These are phyloP conservation scores for Ogataea angusta DNA, from an alignment of 805 yeast species.

Conservation along the genomic window DNA sequence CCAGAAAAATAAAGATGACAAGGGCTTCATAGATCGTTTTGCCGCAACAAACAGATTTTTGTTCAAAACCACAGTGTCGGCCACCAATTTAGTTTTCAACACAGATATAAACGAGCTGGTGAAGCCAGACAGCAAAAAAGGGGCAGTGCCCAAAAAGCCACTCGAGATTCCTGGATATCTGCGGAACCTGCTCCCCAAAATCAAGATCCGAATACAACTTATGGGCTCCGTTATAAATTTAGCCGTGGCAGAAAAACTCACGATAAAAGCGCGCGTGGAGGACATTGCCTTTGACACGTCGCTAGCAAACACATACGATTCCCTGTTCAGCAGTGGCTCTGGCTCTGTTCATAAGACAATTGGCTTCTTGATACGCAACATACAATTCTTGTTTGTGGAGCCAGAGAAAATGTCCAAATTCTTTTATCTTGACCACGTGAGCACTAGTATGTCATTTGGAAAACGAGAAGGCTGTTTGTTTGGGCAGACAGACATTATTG, in stretches of 20 bases:
- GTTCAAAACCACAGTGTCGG: constrained; percentile 21
- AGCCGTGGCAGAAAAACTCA: constrained; percentile 10
- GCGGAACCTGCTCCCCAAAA: constrained; percentile 18
- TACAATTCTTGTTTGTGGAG: constrained; percentile 20
- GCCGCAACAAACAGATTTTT: constrained; percentile 18
- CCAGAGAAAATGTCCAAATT: constrained; percentile 7
- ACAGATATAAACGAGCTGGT: constrained; percentile 18
- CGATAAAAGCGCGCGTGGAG: constrained; percentile 14
- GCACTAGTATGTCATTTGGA: constrained; percentile 11
- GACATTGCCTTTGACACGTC: constrained; percentile 29
- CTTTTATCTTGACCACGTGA: constrained; percentile 19
- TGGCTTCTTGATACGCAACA: constrained; percentile 19
- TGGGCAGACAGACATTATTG: constrained; percentile 4
- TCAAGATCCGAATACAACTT: constrained; percentile 26
- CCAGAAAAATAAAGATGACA: constrained; percentile 10
- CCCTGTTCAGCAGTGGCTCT: constrained; percentile 19
- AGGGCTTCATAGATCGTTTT: constrained; percentile 9
- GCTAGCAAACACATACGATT: constrained; percentile 21
- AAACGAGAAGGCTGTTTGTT: constrained; percentile 5
- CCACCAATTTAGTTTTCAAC: constrained; percentile 18
- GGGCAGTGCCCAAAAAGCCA: neutral
- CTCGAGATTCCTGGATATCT: constrained; percentile 1
- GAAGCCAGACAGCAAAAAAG: neutral
- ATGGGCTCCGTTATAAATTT: constrained; percentile 19
- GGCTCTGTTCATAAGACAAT: constrained; percentile 17